Evolutionary conservation across 192 early-diverging fungal species (phyloP).

Genomic region (Chytriomyces confervae): DNA sequence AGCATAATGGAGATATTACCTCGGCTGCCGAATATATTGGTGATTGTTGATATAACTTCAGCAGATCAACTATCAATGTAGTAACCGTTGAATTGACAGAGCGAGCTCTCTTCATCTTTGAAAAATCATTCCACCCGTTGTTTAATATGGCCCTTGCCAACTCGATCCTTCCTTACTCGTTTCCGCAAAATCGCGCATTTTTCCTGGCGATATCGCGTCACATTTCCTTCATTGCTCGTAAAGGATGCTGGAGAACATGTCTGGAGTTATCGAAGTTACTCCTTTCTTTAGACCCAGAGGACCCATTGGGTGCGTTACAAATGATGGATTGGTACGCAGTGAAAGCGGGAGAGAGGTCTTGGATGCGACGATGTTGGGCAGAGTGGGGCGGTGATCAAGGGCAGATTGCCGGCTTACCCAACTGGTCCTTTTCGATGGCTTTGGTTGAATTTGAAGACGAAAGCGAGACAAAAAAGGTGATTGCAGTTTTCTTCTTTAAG

Average conservation of each 20-base stretch:
- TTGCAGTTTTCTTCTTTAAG: conserved; percentile 2
- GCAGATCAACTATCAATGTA: not conserved
- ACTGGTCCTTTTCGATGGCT: conserved; percentile 78
- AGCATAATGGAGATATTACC: conserved; percentile 81
- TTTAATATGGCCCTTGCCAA: conserved; percentile 73
- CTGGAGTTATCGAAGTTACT: conserved; percentile 88
- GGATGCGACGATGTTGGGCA: conserved; percentile 49
- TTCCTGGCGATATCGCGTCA: conserved; percentile 85
- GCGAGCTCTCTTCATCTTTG: conserved; percentile 87
- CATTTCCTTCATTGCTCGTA: conserved; percentile 80
- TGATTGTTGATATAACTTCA: conserved; percentile 20
- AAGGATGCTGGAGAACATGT: conserved; percentile 92
- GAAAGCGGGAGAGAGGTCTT: conserved; percentile 69
- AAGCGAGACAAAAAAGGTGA: conserved; percentile 35
- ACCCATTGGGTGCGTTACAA: conserved; percentile 76
- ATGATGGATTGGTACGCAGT: conserved; percentile 88
- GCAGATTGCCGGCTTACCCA: conserved; percentile 59
- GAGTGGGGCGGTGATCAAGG: conserved; percentile 47
- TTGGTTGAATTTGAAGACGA: conserved; percentile 81
- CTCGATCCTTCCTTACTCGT: conserved; percentile 71
- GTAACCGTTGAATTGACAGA: conserved; percentile 47
- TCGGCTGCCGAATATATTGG: conserved; percentile 81
- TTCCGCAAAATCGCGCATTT: conserved; percentile 80
- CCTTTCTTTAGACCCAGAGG: conserved; percentile 74
- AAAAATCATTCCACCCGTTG: conserved; percentile 76